Percentiles rank a stretch among this genome's conserved stretches.
phyloP scores from a whole-genome alignment of 176 grass and related monocot species.

The Hordeum marinum region DNA sequence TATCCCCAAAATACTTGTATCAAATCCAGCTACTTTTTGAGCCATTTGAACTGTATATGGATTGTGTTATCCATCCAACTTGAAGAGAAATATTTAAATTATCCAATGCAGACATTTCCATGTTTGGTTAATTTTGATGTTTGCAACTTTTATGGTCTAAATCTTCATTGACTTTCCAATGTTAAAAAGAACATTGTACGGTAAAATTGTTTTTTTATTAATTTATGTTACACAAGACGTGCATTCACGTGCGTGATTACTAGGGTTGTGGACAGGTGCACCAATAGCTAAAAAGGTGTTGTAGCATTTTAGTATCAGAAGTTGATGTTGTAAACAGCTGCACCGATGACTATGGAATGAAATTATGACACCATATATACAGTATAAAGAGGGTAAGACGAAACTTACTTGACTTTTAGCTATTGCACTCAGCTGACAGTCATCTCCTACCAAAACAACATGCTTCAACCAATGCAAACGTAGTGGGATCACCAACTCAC shows the following conservation, averaged over 20 bases:
- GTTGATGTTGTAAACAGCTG: not conserved
- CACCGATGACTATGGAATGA: not conserved
- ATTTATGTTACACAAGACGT: not conserved
- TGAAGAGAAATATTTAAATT: not conserved
- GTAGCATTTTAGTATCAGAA: not conserved
- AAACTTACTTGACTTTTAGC: constrained; percentile 63
- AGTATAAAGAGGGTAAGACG: not conserved
- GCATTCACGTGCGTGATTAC: not conserved
- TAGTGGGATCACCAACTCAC: constrained; percentile 69
- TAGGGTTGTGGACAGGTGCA: not conserved
- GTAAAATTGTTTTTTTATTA: not conserved
- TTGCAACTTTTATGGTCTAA: not conserved
- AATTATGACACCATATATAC: not conserved
- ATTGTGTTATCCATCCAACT: not conserved
- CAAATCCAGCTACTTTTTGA: constrained; percentile 55
- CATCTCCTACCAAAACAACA: constrained; percentile 78
- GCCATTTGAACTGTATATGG: not conserved
- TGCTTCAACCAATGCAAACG: constrained; percentile 49
- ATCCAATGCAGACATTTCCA: not conserved
- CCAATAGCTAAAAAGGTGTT: not conserved
- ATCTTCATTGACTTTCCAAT: not conserved
- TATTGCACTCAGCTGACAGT: constrained; percentile 59
- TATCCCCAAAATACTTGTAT: constrained; percentile 23
- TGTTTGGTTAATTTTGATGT: not conserved
- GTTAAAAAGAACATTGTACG: not conserved